phyloP scores from a whole-genome alignment of 2,329 filamentous ascomycete genomes.

The Cercospora sp. region DNA sequence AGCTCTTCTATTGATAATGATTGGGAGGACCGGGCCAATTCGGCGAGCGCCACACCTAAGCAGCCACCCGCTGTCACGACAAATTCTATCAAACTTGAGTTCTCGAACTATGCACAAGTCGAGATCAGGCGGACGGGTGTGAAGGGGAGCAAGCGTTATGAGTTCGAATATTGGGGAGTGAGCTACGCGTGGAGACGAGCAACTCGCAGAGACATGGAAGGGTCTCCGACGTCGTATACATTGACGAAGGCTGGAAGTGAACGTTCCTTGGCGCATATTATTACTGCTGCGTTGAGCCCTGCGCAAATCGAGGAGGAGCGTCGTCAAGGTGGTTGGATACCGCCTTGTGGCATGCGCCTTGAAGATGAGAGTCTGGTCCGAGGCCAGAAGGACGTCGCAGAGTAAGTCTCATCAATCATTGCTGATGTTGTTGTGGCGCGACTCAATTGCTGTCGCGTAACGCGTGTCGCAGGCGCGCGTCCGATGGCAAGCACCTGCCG shows the following conservation, averaged over 20 bases:
- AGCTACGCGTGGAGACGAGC: slow-evolving; percentile 81
- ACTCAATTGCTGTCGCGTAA: background rate
- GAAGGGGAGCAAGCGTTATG: slow-evolving; percentile 72
- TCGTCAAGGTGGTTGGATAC: slow-evolving; percentile 81
- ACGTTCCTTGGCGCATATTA: slow-evolving; percentile 75
- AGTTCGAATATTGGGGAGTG: slow-evolving; percentile 91
- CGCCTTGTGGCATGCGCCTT: slow-evolving; percentile 88
- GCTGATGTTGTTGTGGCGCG: background rate
- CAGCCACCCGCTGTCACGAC: slow-evolving; percentile 14
- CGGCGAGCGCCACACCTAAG: slow-evolving; percentile 15
- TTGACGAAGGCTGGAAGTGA: slow-evolving; percentile 68
- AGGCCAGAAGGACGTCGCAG: slow-evolving; percentile 75
- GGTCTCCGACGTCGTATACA: slow-evolving; percentile 72
- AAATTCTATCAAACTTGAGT: slow-evolving; percentile 85
- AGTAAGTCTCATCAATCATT: slow-evolving; percentile 60
- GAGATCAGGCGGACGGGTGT: slow-evolving; percentile 72
- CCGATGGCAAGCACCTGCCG: background rate
- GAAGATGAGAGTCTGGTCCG: slow-evolving; percentile 70
- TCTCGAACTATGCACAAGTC: slow-evolving; percentile 94
- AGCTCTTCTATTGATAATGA: slow-evolving; percentile 41
- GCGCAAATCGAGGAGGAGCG: slow-evolving; percentile 71
- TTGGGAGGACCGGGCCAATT: slow-evolving; percentile 54
- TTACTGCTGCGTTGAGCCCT: slow-evolving; percentile 73
- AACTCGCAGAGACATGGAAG: slow-evolving; percentile 64
- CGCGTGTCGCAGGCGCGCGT: background rate